Evolutionary conservation across 495 filamentous ascomycete genomes (phyloP).

Genomic region (Aspergillus leporis): DNA sequence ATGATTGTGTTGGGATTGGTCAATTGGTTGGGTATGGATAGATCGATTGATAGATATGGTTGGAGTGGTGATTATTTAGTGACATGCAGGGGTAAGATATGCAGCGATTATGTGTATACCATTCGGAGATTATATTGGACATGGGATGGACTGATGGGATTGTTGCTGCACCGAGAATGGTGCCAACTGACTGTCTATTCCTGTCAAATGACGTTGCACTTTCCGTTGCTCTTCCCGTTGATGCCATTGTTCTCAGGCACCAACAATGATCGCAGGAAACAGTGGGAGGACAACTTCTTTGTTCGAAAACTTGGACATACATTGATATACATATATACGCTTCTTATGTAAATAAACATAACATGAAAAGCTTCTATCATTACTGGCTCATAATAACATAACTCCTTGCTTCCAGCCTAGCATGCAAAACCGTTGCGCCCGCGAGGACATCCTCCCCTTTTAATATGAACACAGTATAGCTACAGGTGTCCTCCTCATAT

Average conservation of each 20-base stretch:
- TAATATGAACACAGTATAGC: not conserved
- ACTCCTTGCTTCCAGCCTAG: not conserved
- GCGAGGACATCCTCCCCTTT: not conserved
- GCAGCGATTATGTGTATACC: not conserved
- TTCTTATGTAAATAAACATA: not conserved
- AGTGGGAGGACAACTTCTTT: no score
- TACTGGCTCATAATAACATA: not conserved
- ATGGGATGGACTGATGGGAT: not conserved
- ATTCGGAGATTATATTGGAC: slow-evolving; percentile 4
- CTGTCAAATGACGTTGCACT: not conserved
- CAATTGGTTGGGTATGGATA: not conserved
- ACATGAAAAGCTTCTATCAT: not conserved
- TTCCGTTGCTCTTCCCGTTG: no score
- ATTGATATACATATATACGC: not conserved
- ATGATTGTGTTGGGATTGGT: not conserved
- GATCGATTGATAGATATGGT: not conserved
- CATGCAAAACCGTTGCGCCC: slow-evolving; percentile 1
- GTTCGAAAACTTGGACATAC: no score
- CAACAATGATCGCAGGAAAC: not conserved
- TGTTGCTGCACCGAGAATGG: not conserved
- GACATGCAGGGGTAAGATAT: slow-evolving; percentile 6
- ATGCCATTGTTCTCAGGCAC: slow-evolving; percentile 17
- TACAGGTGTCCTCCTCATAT: not conserved
- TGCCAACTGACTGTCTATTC: slow-evolving; percentile 2
- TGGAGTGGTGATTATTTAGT: slow-evolving; percentile 1